Evolutionary conservation across 345 rosid genomes (phyloP).

Genomic region (Laguncularia racemosa): DNA sequence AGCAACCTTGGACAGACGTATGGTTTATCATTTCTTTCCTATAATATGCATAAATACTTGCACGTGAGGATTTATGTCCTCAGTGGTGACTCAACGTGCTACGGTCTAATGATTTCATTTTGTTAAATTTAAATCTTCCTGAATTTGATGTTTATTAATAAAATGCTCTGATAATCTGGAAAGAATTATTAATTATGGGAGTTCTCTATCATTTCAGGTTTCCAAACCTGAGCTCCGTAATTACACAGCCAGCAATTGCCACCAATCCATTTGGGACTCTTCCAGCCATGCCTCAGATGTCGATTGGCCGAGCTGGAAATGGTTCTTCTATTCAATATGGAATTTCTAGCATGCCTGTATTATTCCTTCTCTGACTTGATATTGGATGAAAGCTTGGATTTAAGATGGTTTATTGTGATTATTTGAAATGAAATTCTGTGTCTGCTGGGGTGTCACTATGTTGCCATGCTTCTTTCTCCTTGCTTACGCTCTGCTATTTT

Average conservation of each 20-base stretch:
- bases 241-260: slow-evolving; percentile 38
- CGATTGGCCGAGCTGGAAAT: slow-evolving; percentile 62
- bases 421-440: no score
- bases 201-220: slow-evolving; percentile 33
- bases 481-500: neutral
- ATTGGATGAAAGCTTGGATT: neutral
- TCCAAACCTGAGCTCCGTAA: slow-evolving; percentile 26
- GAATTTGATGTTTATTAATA: no score
- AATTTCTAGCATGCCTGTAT: slow-evolving; percentile 73
- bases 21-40: slow-evolving; percentile 11
- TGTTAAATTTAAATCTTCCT: no score
- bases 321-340: slow-evolving; percentile 74
- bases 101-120: no score
- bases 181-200: neutral
- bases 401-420: no score
- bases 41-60: no score
- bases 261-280: slow-evolving; percentile 79
- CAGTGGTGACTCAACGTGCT: no score
- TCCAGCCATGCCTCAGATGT: slow-evolving; percentile 76
- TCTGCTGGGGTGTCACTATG: no score
- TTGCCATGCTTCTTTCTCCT: no score
- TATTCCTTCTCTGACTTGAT: slow-evolving; percentile 5
- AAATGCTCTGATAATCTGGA: no score
- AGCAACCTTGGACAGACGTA: slow-evolving; percentile 39
- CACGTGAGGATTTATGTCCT: no score